A percentile compares a stretch with the other conserved stretches of the same genome.
These are phyloP conservation scores for Populus euphratica DNA, from an alignment of 345 rosid species.

Conservation along the genomic window DNA sequence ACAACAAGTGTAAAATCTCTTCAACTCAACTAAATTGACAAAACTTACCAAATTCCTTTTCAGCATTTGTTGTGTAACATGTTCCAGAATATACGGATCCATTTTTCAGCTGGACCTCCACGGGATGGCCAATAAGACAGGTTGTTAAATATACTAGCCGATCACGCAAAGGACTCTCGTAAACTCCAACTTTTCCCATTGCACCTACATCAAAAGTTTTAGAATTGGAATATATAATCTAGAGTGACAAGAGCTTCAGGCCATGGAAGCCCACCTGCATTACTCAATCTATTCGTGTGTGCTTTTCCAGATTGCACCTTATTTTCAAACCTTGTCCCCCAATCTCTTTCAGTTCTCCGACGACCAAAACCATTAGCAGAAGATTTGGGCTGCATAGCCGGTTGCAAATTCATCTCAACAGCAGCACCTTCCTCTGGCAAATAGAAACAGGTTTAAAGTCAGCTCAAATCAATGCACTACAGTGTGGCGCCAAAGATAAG, in stretches of 20 bases:
- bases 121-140: slow-evolving; percentile 73
- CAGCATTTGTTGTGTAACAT: slow-evolving; percentile 69
- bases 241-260: slow-evolving; percentile 5
- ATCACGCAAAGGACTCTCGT: slow-evolving; percentile 54
- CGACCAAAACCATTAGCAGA: slow-evolving; percentile 63
- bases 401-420: slow-evolving; percentile 44
- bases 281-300: slow-evolving; percentile 37
- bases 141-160: slow-evolving; percentile 63
- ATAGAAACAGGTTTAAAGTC: background rate
- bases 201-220: slow-evolving; percentile 35
- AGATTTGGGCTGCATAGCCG: slow-evolving; percentile 41
- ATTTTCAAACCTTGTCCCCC: slow-evolving; percentile 44
- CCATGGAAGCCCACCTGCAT: slow-evolving; percentile 40
- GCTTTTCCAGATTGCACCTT: slow-evolving; percentile 56
- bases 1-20: background rate
- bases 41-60: slow-evolving; percentile 75
- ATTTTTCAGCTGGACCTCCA: slow-evolving; percentile 85
- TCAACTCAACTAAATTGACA: slow-evolving; percentile 16
- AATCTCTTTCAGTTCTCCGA: slow-evolving; percentile 60
- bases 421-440: slow-evolving; percentile 3
- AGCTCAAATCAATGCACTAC: background rate
- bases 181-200: slow-evolving; percentile 44
- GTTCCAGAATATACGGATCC: slow-evolving; percentile 84
- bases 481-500: background rate
- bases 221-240: slow-evolving; percentile 15